phyloP scores from a whole-genome alignment of 768 basidiomycete genomes.

The Kwoniella newhampshirensis region DNA sequence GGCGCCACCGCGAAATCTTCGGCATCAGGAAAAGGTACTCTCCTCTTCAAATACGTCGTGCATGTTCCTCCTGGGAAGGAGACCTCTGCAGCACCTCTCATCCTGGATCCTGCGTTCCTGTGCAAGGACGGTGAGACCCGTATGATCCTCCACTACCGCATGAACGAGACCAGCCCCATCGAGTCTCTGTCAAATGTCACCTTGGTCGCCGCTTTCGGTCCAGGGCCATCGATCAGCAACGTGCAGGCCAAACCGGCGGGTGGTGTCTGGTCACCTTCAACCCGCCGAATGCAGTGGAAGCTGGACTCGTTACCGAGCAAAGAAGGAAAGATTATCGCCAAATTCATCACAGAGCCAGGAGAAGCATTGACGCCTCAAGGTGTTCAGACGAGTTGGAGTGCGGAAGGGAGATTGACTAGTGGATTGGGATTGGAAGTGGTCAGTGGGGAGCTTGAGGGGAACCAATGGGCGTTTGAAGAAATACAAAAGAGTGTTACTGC shows the following conservation, averaged over 20 bases:
- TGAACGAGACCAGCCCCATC: conserved; percentile 27
- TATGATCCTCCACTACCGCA: conserved; percentile 53
- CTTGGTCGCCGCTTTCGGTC: conserved; percentile 49
- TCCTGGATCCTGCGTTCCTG: conserved; percentile 54
- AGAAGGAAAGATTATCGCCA: conserved; percentile 53
- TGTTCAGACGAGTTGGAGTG: conserved; percentile 49
- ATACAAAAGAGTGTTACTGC: conserved; percentile 45
- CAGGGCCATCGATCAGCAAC: conserved; percentile 40
- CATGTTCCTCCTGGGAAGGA: conserved; percentile 45
- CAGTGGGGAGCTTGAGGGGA: conserved; percentile 9
- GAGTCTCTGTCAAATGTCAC: conserved; percentile 39
- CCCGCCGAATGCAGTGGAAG: conserved; percentile 48
- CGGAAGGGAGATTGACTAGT: conserved; percentile 48
- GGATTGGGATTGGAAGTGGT: conserved; percentile 52
- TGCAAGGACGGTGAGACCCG: conserved; percentile 52
- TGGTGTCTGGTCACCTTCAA: conserved; percentile 48
- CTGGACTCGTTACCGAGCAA: conserved; percentile 24
- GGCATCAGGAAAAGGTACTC: conserved; percentile 27
- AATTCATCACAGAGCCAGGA: conserved; percentile 42
- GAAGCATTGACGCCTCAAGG: conserved; percentile 37
- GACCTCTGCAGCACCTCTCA: conserved; percentile 43
- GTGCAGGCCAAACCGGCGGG: conserved; percentile 56
- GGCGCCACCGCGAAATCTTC: conserved; percentile 22
- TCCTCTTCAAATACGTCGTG: conserved; percentile 56
- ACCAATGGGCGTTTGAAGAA: conserved; percentile 40